Conservation (phyloP, 805 yeast species). For the Dipodascus geniculatus region DNA sequence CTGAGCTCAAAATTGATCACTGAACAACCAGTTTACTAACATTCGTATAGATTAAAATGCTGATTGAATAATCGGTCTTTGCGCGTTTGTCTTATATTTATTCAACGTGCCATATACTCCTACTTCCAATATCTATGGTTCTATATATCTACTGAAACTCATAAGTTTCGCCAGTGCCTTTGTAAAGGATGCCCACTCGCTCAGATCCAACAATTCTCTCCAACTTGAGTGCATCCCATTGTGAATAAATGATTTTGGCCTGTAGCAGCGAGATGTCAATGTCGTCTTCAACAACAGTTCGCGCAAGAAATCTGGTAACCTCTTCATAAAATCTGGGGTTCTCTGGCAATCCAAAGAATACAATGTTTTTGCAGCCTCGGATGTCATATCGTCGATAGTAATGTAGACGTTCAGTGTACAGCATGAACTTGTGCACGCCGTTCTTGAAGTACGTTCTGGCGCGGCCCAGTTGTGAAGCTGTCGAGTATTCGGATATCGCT, state of each 20-base stretch:
- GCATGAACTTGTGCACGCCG: conserved; percentile 50
- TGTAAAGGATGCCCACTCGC: conserved; percentile 55
- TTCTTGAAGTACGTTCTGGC: conserved; percentile 59
- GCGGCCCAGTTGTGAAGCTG: conserved; percentile 57
- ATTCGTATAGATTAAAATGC: conserved; percentile 1
- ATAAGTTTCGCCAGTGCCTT: conserved; percentile 59
- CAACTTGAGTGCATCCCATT: conserved; percentile 66
- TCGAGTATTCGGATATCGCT: conserved; percentile 73
- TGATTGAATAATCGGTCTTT: conserved; percentile 3
- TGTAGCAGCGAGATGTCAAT: conserved; percentile 43
- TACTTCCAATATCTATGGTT: too few species aligned
- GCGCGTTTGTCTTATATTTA: neutral
- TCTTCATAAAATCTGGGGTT: conserved; percentile 80
- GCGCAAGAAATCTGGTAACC: conserved; percentile 49
- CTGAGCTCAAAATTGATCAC: too few species aligned
- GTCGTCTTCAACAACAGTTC: conserved; percentile 37
- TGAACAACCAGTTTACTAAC: conserved; percentile 1
- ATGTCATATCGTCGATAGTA: conserved; percentile 80
- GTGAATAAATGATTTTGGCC: conserved; percentile 55
- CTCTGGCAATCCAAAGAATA: conserved; percentile 75
- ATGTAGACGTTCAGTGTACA: conserved; percentile 93
- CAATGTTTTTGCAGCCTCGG: conserved; percentile 69
- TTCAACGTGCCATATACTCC: too few species aligned
- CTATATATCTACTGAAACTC: conserved; percentile 58
- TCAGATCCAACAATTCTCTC: conserved; percentile 78